A percentile compares a stretch with the other conserved stretches of the same genome.
phyloP scores from a whole-genome alignment of 129 eudicot species.

The Pseudognaphalium luteoalbum region DNA sequence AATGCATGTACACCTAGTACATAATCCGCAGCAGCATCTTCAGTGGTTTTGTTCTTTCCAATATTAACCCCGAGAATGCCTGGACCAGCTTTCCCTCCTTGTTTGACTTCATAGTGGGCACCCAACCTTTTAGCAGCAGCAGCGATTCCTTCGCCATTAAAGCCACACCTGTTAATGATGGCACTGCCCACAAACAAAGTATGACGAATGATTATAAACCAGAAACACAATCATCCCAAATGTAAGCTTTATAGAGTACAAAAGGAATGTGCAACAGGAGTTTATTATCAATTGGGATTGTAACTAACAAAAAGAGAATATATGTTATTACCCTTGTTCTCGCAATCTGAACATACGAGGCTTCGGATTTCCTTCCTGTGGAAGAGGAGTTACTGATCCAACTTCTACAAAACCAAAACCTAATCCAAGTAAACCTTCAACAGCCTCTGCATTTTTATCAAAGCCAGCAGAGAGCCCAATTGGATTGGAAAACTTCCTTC shows the following conservation, averaged over 20 bases:
- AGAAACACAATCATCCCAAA: constrained; percentile 3
- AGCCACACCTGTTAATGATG: constrained; percentile 90
- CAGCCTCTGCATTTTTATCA: constrained; percentile 96
- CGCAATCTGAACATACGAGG: constrained; percentile 92
- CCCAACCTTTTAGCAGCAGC: constrained; percentile 86
- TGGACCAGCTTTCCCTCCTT: constrained; percentile 86
- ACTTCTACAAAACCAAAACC: constrained; percentile 96
- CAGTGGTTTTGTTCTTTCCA: constrained; percentile 93
- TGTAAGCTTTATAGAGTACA: constrained; percentile 2
- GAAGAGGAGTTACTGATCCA: constrained; percentile 94
- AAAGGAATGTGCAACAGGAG: neutral
- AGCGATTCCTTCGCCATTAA: constrained; percentile 92
- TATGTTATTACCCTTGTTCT: constrained; percentile 64
- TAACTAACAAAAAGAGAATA: constrained; percentile 8
- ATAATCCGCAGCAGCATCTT: constrained; percentile 95
- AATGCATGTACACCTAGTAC: constrained; percentile 95
- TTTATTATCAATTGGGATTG: neutral
- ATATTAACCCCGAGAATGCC: constrained; percentile 97
- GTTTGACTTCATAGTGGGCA: constrained; percentile 72
- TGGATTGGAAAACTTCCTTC: constrained; percentile 90
- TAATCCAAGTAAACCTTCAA: constrained; percentile 93
- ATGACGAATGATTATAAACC: constrained; percentile 3
- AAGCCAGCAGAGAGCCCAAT: constrained; percentile 97
- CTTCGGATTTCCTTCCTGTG: constrained; percentile 97
- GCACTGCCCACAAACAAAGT: constrained; percentile 62